Conservation (phyloP, 129 eudicot species). For the Ambrosia trifida region DNA sequence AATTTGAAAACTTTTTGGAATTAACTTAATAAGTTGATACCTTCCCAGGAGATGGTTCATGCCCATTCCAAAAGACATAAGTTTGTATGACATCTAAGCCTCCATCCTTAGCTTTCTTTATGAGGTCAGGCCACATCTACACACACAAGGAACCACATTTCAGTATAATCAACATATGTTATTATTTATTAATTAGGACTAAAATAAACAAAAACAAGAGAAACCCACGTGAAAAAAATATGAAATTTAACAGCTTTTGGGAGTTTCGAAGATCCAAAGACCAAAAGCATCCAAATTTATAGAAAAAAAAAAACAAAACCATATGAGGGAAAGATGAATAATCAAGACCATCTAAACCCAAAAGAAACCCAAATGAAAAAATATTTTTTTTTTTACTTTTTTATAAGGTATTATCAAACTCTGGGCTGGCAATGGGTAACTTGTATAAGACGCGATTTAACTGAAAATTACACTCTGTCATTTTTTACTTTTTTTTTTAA, state of each 20-base stretch:
- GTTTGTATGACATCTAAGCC: slow-evolving; percentile 95
- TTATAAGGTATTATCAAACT: too few relatives aligned
- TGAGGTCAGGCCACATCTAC: slow-evolving; percentile 99
- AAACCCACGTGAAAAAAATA: neutral
- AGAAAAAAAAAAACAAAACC: neutral
- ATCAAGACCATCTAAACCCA: neutral
- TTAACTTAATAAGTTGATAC: slow-evolving; percentile 35
- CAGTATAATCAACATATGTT: neutral
- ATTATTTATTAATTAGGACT: neutral
- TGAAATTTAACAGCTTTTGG: slow-evolving; percentile 10
- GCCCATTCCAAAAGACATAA: slow-evolving; percentile 96
- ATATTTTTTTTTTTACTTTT: too few relatives aligned
- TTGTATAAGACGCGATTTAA: too few relatives aligned
- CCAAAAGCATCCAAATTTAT: slow-evolving; percentile 16
- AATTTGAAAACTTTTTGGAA: neutral
- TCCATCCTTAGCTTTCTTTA: slow-evolving; percentile 87
- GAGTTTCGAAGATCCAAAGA: slow-evolving; percentile 23
- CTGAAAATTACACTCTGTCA: too few relatives aligned
- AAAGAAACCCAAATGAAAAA: too few relatives aligned
- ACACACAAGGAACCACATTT: slow-evolving; percentile 5
- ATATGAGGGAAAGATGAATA: neutral
- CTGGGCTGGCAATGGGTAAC: too few relatives aligned
- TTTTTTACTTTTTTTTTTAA: too few relatives aligned
- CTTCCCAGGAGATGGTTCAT: slow-evolving; percentile 90
- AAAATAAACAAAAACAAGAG: slow-evolving; percentile 25